phyloP scores from a whole-genome alignment of 1,284 basidiomycete genomes.

The Rhodofomes roseus region DNA sequence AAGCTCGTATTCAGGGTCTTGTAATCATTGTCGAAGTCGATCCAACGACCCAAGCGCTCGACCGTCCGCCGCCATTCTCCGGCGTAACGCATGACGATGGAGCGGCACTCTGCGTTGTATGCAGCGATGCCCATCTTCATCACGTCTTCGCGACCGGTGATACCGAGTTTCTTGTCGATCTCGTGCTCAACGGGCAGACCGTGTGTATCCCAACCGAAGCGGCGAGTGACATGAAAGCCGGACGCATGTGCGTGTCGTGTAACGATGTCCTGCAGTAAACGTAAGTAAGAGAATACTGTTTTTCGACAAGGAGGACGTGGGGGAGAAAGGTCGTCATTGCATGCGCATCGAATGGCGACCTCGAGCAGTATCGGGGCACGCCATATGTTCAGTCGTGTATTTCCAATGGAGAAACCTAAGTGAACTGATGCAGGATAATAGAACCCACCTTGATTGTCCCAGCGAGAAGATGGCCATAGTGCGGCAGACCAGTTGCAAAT shows the following conservation, averaged over 20 bases:
- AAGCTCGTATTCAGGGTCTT: constrained; percentile 93
- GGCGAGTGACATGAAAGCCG: constrained; percentile 90
- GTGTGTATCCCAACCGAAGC: constrained; percentile 99
- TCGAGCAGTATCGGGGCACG: too few species aligned
- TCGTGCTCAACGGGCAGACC: constrained; percentile 99
- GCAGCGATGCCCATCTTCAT: constrained; percentile 95
- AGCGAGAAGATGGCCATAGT: constrained; percentile 90
- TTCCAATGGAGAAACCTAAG: too few species aligned
- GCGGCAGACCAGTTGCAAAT: constrained; percentile 95
- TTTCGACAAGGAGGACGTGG: not conserved
- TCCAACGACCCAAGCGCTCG: constrained; percentile 99
- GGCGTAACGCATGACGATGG: constrained; percentile 98
- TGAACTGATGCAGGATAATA: not conserved
- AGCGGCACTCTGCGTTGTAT: constrained; percentile 96
- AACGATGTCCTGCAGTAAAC: constrained; percentile 77
- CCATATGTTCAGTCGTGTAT: too few species aligned
- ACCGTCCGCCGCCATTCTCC: constrained; percentile 93
- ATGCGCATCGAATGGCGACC: too few species aligned
- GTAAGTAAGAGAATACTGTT: not conserved
- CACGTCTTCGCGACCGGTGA: constrained; percentile 93
- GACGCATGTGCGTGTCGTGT: constrained; percentile 94
- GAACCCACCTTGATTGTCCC: constrained; percentile 89
- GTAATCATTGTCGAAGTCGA: constrained; percentile 99
- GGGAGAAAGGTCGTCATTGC: too few species aligned
- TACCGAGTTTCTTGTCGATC: constrained; percentile 96